Evolutionary conservation across 2,329 filamentous ascomycete species (phyloP), one percentile per base, ranked within the genome.

Genomic region (Talaromyces verruculosus): DNA sequence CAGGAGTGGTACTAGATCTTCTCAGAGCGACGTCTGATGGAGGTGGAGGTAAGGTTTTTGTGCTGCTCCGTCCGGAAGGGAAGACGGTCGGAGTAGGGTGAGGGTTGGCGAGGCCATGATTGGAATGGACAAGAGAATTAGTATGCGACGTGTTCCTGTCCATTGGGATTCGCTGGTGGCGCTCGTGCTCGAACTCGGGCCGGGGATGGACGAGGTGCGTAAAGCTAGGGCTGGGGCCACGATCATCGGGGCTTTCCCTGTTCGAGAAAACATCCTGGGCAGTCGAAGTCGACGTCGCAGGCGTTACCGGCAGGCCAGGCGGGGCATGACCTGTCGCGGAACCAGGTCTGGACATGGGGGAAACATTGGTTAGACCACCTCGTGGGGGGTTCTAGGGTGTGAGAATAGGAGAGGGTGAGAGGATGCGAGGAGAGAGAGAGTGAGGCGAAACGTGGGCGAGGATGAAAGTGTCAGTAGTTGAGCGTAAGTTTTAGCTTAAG

Each of bases 261-360:
- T 68, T 69, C 68, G 73, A 73, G 75, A 73, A 77, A 45, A 45
- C 57, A 60, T 60, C 37, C 57, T 60, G 57, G 37, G 28, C 17
- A 19, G 57, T 30, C 39, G 57, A 60, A 28, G 39, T 30, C 37
- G 37, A 60, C 43, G 74, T 72, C 72, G 74, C 78, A 78, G 78
- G 76, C 79, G 80, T 81, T 77, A 82, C 78, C 79, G 79, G 73
- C 73, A 77, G 72, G 73, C 72, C 71, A 73, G 78, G 74, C 72
- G 75, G 73, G 74, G 76, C 72, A 71, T 78, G 71, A 74, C 77
- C 77, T 71, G 77, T 71, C 74, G 76, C 79, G 74, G 78, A 76
- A 76, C 77, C 75, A 76, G 77, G 76, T 66, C 74, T 81, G 79
- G 81, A 83, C 81, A 83, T 83, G 81, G 76, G 77, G 77, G 79